Evolutionary conservation across 2,329 filamentous ascomycete species (phyloP).

Genomic region (Verticillium tricorpus): DNA sequence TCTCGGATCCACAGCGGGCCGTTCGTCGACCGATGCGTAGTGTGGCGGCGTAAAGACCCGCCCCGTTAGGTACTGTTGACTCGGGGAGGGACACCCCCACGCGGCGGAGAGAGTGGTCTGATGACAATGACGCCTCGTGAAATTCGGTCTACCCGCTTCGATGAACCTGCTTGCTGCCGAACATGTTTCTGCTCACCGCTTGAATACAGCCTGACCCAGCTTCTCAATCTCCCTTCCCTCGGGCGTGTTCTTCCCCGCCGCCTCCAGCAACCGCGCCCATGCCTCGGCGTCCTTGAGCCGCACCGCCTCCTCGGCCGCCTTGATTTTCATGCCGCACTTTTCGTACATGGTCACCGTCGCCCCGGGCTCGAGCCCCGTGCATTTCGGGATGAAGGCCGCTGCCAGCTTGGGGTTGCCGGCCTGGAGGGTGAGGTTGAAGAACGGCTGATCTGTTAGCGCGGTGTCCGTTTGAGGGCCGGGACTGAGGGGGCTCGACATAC

Average conservation of each 20-base stretch:
- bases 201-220: slow-evolving; percentile 59
- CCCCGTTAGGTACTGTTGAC: neutral
- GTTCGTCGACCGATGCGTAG: neutral
- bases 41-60: neutral
- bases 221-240: slow-evolving; percentile 78
- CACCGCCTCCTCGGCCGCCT: slow-evolving; percentile 87
- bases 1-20: neutral
- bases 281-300: slow-evolving; percentile 72
- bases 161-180: neutral
- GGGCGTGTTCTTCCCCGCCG: slow-evolving; percentile 63
- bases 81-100: neutral
- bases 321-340: slow-evolving; percentile 85
- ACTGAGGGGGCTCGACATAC: slow-evolving; percentile 42
- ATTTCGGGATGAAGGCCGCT: slow-evolving; percentile 81
- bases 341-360: slow-evolving; percentile 89
- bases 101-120: neutral
- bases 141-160: neutral
- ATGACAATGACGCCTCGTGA: neutral
- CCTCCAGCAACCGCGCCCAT: slow-evolving; percentile 69
- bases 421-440: slow-evolving; percentile 82
- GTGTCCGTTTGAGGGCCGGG: neutral
- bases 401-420: slow-evolving; percentile 89
- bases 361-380: slow-evolving; percentile 61
- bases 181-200: slow-evolving; percentile 19
- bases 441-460: slow-evolving; percentile 52